phyloP scores from a whole-genome alignment of 192 early-diverging fungal species.

The Mortierella alpina region DNA sequence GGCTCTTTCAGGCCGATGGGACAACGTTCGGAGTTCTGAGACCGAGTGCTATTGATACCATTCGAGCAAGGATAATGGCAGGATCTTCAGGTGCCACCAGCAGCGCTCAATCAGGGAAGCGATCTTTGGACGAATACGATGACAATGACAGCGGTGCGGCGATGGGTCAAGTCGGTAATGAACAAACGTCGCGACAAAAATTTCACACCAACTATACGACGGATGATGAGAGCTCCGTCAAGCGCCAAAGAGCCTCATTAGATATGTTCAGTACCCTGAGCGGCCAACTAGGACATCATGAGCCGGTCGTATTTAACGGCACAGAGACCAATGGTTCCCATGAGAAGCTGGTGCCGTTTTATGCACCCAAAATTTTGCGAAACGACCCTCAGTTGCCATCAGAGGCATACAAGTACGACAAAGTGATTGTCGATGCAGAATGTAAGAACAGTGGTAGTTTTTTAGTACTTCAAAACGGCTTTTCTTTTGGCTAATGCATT shows the following conservation, averaged over 20 bases:
- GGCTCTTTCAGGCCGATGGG: conserved; percentile 87
- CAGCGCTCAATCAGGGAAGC: not conserved
- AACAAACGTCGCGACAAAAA: not conserved
- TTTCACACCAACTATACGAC: conserved; percentile 14
- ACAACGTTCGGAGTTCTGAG: conserved; percentile 79
- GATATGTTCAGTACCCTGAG: conserved; percentile 2
- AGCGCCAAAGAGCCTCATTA: conserved; percentile 20
- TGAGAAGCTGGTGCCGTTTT: conserved; percentile 71
- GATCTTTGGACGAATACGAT: conserved; percentile 6
- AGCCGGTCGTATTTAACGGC: conserved; percentile 9
- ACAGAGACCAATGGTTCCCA: not conserved
- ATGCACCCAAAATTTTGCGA: conserved; percentile 76
- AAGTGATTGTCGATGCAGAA: conserved; percentile 73
- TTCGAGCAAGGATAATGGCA: conserved; percentile 36
- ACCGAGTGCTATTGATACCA: conserved; percentile 65
- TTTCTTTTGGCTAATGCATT: not conserved
- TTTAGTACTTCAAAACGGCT: not conserved
- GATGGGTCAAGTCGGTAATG: not conserved
- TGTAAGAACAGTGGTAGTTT: conserved; percentile 42
- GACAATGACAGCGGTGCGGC: conserved; percentile 7
- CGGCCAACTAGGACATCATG: not conserved
- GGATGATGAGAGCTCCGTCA: conserved; percentile 12
- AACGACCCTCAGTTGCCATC: conserved; percentile 73
- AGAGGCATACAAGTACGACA: conserved; percentile 74
- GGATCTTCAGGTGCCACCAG: conserved; percentile 1